Percentiles rank a stretch among this genome's conserved stretches.
Evolutionary conservation across 2,329 filamentous ascomycete genomes (phyloP).

Genomic region (Remersonia thermophila): DNA sequence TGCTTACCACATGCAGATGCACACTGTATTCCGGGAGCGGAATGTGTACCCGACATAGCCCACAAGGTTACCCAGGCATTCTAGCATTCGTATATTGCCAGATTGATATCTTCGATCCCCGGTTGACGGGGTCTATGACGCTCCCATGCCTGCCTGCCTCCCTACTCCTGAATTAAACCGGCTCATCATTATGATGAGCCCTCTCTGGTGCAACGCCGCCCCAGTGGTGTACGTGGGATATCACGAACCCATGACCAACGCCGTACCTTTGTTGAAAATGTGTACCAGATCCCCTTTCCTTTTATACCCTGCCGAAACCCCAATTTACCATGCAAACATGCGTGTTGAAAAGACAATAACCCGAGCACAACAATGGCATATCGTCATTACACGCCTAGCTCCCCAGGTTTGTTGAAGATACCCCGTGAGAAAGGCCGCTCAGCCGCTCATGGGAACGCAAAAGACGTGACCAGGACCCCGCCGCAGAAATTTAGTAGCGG

Average conservation of each 20-base stretch:
- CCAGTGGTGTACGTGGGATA: slow-evolving; percentile 21
- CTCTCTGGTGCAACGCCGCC: slow-evolving; percentile 18
- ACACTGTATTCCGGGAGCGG: no score
- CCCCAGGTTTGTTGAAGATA: slow-evolving; percentile 17
- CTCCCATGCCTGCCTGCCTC: slow-evolving; percentile 23
- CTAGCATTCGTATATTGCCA: not conserved
- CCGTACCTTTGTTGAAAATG: slow-evolving; percentile 27
- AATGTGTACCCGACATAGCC: no score
- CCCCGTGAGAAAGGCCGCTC: slow-evolving; percentile 6
- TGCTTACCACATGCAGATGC: no score
- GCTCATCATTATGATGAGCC: slow-evolving; percentile 19
- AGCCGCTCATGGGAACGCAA: no score
- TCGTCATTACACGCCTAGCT: slow-evolving; percentile 11
- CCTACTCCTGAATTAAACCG: slow-evolving; percentile 22
- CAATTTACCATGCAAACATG: slow-evolving; percentile 20
- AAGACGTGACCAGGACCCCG: no score
- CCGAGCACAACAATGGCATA: slow-evolving; percentile 13
- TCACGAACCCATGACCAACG: slow-evolving; percentile 24
- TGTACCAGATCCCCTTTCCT: slow-evolving; percentile 20
- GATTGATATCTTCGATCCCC: slow-evolving; percentile 17
- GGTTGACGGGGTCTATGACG: slow-evolving; percentile 30
- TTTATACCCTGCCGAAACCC: slow-evolving; percentile 19
- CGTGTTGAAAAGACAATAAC: slow-evolving; percentile 20
- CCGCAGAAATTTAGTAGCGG: slow-evolving; percentile 53
- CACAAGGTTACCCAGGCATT: no score